Evolutionary conservation across 2,329 filamentous ascomycete species (phyloP), one percentile per base, ranked within the genome.

Genomic region (Pseudogymnoascus sp.): DNA sequence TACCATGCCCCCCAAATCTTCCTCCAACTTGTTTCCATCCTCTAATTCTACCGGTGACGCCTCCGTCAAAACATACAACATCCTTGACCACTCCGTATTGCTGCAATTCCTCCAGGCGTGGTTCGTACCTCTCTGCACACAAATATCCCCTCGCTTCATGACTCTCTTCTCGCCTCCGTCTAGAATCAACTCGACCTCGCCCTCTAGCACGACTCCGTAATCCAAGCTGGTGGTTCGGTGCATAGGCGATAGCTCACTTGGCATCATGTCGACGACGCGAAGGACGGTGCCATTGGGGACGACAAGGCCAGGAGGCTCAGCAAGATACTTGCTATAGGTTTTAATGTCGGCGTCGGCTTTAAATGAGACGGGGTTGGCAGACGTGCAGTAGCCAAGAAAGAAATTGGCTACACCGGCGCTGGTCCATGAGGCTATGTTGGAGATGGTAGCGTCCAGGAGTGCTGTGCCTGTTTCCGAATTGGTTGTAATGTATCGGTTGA

Each of bases 91-190:
- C 1, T 62, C 61, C 2, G 61, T 63, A 1, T 62, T 60, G 18
- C 66, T 68, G 28, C 63, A 43, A 64, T 72, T 72, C 34, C 62
- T 67, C 77, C 79, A 82, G 9, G 70, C 69, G 68, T 82, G 80
- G 62, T 76, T 79, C 7, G 74, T 76, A 0, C 78, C 79, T 53
- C 77, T 70, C 66, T 80, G 77, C 0, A 80, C 72, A 59, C 78
- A 71, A 14, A 76, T 66, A 64, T 80, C 78, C 3, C 78, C 78
- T 1, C 71, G 68, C n/a, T 66, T 64, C 31, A 80, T 59, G 0
- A 71, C 71, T 65, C 69, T 76, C 67, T 73, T 76, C 61, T 77
- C 76, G 5, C 77, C 77, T 3, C 71, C 68, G 64, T 80, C 78
- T 1, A 80, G 71, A 4, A 63, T 67, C n/a, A 78, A 66, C 3